phyloP scores from a whole-genome alignment of 2,329 filamentous ascomycete species.

The Curvularia hawaiiensis region DNA sequence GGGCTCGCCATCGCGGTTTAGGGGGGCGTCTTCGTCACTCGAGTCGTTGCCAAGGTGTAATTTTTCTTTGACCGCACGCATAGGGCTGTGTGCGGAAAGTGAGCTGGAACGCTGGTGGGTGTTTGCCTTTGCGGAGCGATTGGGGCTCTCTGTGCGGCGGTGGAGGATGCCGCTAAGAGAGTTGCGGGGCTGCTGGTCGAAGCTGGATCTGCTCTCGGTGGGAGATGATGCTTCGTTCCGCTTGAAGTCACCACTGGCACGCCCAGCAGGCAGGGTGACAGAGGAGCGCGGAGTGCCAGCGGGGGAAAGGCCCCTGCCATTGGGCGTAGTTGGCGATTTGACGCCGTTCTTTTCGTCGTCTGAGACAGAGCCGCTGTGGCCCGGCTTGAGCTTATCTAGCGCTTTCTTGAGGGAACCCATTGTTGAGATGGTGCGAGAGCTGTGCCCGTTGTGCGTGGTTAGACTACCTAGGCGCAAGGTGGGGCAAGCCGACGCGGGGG shows the following conservation, averaged over 20 bases:
- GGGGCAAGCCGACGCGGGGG: constrained; percentile 33
- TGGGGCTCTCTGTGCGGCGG: constrained; percentile 45
- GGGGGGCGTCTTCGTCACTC: constrained; percentile 44
- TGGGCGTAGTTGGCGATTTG: constrained; percentile 35
- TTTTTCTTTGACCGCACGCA: constrained; percentile 49
- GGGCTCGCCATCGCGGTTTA: constrained; percentile 57
- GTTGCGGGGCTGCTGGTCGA: constrained; percentile 35
- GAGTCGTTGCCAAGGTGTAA: constrained; percentile 45
- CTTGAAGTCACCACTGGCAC: constrained; percentile 43
- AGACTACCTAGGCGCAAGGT: constrained; percentile 35
- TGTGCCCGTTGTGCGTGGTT: constrained; percentile 33
- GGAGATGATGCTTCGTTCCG: constrained; percentile 37
- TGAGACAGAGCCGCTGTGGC: constrained; percentile 36
- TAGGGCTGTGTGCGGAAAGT: constrained; percentile 43
- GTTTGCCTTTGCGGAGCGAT: constrained; percentile 26
- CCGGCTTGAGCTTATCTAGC: constrained; percentile 50
- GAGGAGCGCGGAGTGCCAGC: constrained; percentile 36
- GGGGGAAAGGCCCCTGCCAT: constrained; percentile 32
- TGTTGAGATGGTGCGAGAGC: constrained; percentile 24
- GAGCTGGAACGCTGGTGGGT: constrained; percentile 34
- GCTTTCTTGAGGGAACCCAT: constrained; percentile 54
- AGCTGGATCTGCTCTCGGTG: constrained; percentile 38
- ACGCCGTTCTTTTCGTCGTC: constrained; percentile 44
- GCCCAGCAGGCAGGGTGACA: constrained; percentile 32
- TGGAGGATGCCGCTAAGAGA: constrained; percentile 44